Evolutionary conservation across 768 basidiomycete genomes (phyloP).

Genomic region (Xerocomus brunneocitrinus): DNA sequence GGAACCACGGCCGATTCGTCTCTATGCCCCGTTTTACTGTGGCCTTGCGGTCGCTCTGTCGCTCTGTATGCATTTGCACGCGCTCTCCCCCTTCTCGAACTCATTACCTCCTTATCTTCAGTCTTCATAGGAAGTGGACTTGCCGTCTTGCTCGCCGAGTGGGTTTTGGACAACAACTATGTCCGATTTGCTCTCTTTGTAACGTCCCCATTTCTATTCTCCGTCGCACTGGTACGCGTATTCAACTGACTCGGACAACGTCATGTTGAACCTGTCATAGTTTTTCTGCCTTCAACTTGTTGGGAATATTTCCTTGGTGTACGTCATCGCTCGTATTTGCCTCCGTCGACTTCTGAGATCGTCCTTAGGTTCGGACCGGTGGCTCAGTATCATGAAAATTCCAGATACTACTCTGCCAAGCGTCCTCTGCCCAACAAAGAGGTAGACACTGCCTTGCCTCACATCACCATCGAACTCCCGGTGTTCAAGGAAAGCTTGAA

Average conservation of each 20-base stretch:
- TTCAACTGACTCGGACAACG: background rate
- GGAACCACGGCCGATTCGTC: conserved; percentile 45
- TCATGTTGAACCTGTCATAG: conserved; percentile 32
- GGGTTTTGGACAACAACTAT: conserved; percentile 56
- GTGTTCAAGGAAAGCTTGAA: conserved; percentile 84
- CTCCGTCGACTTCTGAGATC: conserved; percentile 4
- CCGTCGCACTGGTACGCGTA: conserved; percentile 60
- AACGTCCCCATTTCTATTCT: conserved; percentile 68
- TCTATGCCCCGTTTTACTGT: conserved; percentile 70
- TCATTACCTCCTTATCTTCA: conserved; percentile 23
- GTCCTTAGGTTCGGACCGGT: conserved; percentile 66
- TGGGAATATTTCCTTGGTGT: conserved; percentile 59
- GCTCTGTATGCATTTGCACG: conserved; percentile 45
- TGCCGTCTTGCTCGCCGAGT: conserved; percentile 59
- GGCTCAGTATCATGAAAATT: conserved; percentile 81
- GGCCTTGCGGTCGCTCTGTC: conserved; percentile 62
- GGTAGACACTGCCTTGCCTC: conserved; percentile 61
- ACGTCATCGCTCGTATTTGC: conserved; percentile 2
- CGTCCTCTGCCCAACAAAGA: conserved; percentile 55
- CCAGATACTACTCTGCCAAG: conserved; percentile 73
- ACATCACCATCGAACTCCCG: conserved; percentile 77
- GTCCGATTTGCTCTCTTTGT: conserved; percentile 61
- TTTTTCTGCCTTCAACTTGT: conserved; percentile 74
- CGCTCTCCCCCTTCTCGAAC: conserved; percentile 5
- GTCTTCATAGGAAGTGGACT: conserved; percentile 69